Base-by-base conservation (phyloP, 1,139 yeast species). In the Yamadazyma siamensis region DNA sequence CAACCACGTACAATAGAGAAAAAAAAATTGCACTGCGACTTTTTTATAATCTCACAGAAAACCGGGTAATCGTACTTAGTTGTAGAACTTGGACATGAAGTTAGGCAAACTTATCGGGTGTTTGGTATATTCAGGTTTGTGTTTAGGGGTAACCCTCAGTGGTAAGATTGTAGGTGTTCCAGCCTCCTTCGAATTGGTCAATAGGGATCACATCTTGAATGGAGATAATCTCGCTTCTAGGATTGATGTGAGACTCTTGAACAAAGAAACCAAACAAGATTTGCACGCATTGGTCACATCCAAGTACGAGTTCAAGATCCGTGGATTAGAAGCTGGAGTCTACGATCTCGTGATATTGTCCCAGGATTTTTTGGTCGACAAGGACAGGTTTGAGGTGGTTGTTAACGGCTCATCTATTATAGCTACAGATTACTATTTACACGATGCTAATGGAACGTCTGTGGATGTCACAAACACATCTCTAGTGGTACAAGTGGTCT, bases 1-100 rank as follows among this genome's bases (percentile, higher is more conserved):
- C 67, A 65, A 65, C 50, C 74, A 51, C 47, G 71, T 67, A 68
- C 72, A 66, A 67, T 65, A 57, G 46, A 46, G 67, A 51, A 39
- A 33, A 43, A 27, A 30, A 21, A 21, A n/a, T 17, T 11, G 17
- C 7, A 12, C 8, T n/a, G 22, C 6, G 28, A 37, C 32, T 34
- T 32, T 31, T 38, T 41, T 42, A 30, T 21, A 26, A 10, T 11
- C 25, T 22, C 32, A 24, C 16, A n/a, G 27, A n/a, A 22, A 13
- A 22, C 27, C 31, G 27, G 23, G 31, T 28, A 18, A 23, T 24
- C 11, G 4, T 20, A 11, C n/a, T n/a, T n/a, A n/a, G n/a, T n/a
- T n/a, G n/a, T n/a, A n/a, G n/a, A n/a, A n/a, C n/a, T n/a, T n/a
- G 10, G 10, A n/a, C 9, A 28, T 28, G 31, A 24, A 24, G 25